These are phyloP conservation scores for Epichloe elymi DNA, from an alignment of 2,329 filamentous ascomycete species.

Conservation along the genomic window DNA sequence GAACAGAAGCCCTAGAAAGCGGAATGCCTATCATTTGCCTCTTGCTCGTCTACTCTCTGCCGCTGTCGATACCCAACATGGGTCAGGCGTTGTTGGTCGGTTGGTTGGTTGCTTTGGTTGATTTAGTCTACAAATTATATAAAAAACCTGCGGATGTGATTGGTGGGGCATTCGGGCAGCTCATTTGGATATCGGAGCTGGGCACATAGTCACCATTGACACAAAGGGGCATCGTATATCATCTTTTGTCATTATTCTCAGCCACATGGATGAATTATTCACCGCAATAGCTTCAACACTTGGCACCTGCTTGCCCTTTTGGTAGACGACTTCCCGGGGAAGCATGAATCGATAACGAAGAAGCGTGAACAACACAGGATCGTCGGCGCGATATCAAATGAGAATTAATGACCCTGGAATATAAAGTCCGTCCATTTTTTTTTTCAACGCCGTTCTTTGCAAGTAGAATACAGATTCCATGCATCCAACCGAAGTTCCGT, in stretches of 20 bases:
- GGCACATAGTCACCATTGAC: background rate
- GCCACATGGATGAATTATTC: background rate
- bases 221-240: background rate
- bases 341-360: constrained; percentile 1
- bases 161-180: background rate
- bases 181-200: constrained; percentile 1
- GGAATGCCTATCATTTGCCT: background rate
- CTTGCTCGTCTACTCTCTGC: background rate
- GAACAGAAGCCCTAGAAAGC: background rate
- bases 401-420: constrained; percentile 8
- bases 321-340: background rate
- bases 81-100: constrained; percentile 4
- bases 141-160: background rate
- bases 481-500: background rate
- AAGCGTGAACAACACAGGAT: constrained; percentile 6
- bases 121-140: background rate
- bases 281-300: background rate
- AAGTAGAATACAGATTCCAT: background rate
- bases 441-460: constrained; percentile 13
- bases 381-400: constrained; percentile 2
- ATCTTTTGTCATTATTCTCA: background rate
- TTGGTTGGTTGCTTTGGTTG: background rate
- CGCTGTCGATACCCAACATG: background rate
- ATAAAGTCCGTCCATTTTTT: constrained; percentile 7
- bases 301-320: background rate